Conservation (phyloP, 495 filamentous ascomycete species). For the Daldinia loculata region DNA sequence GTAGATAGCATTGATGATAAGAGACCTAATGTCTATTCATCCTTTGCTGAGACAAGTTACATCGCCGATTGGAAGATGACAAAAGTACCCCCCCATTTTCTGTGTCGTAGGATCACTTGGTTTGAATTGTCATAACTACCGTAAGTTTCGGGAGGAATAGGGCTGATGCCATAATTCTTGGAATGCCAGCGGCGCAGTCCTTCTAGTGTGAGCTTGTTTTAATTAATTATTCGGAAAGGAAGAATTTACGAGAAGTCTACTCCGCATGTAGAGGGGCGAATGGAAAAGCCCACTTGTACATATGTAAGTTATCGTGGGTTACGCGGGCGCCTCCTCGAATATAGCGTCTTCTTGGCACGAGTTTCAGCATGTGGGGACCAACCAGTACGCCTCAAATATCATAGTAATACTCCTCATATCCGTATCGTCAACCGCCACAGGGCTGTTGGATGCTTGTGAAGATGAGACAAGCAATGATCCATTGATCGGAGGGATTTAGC, state of each 20-base stretch:
- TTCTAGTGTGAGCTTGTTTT: neutral
- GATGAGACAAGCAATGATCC: constrained; percentile 24
- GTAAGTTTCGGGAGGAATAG: neutral
- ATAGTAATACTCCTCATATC: constrained; percentile 1
- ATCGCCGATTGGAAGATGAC: neutral
- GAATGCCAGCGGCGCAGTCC: neutral
- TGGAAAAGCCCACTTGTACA: neutral
- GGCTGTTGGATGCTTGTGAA: constrained; percentile 10
- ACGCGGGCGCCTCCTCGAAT: constrained; percentile 22
- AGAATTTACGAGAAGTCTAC: neutral
- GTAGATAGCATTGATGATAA: constrained; percentile 1
- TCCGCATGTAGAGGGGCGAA: neutral
- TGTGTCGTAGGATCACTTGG: constrained; percentile 5
- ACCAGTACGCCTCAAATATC: constrained; percentile 21
- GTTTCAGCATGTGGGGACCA: constrained; percentile 35
- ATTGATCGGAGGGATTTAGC: constrained; percentile 13
- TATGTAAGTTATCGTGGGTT: constrained; percentile 29
- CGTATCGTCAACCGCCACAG: constrained; percentile 32
- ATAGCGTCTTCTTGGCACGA: constrained; percentile 28
- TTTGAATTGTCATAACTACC: neutral
- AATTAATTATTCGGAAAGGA: neutral
- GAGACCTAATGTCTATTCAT: neutral
- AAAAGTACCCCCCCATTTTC: neutral
- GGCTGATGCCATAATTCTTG: neutral
- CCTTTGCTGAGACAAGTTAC: neutral